Evolutionary conservation across 192 early-diverging fungal species (phyloP), one percentile per base, ranked within the genome.

Genomic region (Coemansia sp.): DNA sequence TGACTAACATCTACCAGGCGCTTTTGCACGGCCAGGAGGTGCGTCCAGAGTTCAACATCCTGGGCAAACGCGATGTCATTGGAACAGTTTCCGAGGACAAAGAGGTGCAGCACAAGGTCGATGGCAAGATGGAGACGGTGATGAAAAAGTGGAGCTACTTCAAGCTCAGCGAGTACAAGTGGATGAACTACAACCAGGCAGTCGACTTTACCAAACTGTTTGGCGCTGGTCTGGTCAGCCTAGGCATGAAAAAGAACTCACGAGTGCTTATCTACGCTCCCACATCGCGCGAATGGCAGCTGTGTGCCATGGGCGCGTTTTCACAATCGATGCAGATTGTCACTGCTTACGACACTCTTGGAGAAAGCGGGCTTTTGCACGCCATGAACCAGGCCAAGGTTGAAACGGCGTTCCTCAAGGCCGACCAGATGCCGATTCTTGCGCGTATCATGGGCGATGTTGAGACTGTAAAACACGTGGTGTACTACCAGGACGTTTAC

Each of bases 61-160:
- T 82, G 73, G 79, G 79, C 60, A 74, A 74, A 58, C 79, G 79
- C 62, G 73, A 75, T 18, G 73, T 82, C 18, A 14, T 82, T 7
- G 73, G 72, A 48, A 82, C 63, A 5, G 71, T 82, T 28, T 61
- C 72, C 20, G 80, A 83, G 61, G 71, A 83, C 17, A 73, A 75
- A 63, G 56, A 60, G 14, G 73, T 77, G 22, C 63, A 74, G 68
- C 71, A 69, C 66, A 77, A 77, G 56, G 71, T 75, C 33, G 29
- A 83, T 60, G 80, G 80, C 57, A 73, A 76, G 50, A 62, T 72
- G 40, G 72, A 73, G 64, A 88, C 78, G 45, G 87, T 90, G 65
- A 89, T 73, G 61, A 97, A 97, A 76, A 88, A 73, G 56, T 98
- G 93, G 94, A 94, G 87, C 74, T 96, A 84, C 82, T 92, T 92